Evolutionary conservation across 2,329 filamentous ascomycete genomes (phyloP).

Genomic region (Dryadomyces quercivorus): DNA sequence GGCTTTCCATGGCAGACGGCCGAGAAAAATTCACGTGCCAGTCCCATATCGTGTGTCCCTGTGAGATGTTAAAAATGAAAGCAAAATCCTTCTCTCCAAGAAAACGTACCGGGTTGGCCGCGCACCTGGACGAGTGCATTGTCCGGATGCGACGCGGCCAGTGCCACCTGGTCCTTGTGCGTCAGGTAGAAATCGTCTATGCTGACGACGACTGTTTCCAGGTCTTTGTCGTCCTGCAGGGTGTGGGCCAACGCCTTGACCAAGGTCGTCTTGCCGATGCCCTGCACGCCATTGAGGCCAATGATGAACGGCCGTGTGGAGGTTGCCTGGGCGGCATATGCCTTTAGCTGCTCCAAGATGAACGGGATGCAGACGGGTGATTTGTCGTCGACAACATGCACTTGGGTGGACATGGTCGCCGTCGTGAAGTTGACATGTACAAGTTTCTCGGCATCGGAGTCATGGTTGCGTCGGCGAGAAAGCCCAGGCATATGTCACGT

Average conservation of each 20-base stretch:
- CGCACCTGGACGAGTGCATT: constrained; percentile 72
- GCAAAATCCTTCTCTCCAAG: too few relatives aligned
- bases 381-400: constrained; percentile 57
- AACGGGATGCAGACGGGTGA: constrained; percentile 67
- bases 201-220: constrained; percentile 60
- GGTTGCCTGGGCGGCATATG: too few relatives aligned
- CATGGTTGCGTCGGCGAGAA: neutral
- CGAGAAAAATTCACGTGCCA: constrained; percentile 51
- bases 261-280: constrained; percentile 84
- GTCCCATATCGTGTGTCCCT: constrained; percentile 57
- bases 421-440: neutral
- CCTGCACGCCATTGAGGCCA: constrained; percentile 84
- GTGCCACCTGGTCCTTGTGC: constrained; percentile 52
- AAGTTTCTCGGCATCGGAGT: neutral
- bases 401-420: neutral
- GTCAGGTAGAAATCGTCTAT: constrained; percentile 85
- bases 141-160: constrained; percentile 51
- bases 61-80: too few relatives aligned
- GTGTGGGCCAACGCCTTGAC: constrained; percentile 53
- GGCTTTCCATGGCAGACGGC: constrained; percentile 38
- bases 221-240: constrained; percentile 30
- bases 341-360: constrained; percentile 38
- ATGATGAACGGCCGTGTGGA: constrained; percentile 59
- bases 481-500: too few relatives aligned
- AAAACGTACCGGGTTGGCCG: constrained; percentile 54